Percentiles rank a stretch among this genome's conserved stretches.
Conservation (phyloP, 805 yeast genomes). For the Ascoidea tarda region DNA sequence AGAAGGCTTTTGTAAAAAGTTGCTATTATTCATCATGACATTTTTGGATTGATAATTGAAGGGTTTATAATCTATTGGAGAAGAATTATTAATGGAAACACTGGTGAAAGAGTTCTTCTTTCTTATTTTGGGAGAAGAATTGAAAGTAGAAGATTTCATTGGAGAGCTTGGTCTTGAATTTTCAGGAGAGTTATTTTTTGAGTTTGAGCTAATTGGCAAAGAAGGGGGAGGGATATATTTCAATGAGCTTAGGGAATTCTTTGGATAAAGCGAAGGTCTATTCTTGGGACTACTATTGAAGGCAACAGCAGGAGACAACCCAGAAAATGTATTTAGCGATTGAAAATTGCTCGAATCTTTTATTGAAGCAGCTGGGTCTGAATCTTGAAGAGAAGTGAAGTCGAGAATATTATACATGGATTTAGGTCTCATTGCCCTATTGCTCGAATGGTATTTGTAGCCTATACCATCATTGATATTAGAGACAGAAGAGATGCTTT, state of each 20-base stretch:
- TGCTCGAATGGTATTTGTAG: background rate
- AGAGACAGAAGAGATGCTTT: background rate
- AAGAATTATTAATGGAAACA: too few relatives aligned
- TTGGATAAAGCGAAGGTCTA: constrained; percentile 11
- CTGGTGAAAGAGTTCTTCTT: constrained; percentile 7
- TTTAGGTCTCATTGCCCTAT: constrained; percentile 7
- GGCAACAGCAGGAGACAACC: background rate
- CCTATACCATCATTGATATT: background rate
- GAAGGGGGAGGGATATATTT: background rate
- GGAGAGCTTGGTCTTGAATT: background rate
- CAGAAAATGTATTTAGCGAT: background rate
- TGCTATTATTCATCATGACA: constrained; percentile 13
- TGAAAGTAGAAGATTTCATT: background rate
- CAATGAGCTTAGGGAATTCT: constrained; percentile 1
- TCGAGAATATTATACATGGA: constrained; percentile 10
- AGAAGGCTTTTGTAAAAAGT: constrained; percentile 30
- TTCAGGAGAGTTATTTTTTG: background rate
- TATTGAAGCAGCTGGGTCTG: constrained; percentile 6
- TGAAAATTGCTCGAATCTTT: constrained; percentile 4
- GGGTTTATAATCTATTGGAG: constrained; percentile 20
- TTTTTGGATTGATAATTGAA: constrained; percentile 53
- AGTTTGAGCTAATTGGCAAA: background rate
- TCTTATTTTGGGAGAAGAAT: background rate
- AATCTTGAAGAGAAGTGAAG: constrained; percentile 5
- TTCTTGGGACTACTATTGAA: background rate